Base-by-base conservation (phyloP, 2,329 filamentous ascomycete species). In the Teratosphaeria nubilosa region DNA sequence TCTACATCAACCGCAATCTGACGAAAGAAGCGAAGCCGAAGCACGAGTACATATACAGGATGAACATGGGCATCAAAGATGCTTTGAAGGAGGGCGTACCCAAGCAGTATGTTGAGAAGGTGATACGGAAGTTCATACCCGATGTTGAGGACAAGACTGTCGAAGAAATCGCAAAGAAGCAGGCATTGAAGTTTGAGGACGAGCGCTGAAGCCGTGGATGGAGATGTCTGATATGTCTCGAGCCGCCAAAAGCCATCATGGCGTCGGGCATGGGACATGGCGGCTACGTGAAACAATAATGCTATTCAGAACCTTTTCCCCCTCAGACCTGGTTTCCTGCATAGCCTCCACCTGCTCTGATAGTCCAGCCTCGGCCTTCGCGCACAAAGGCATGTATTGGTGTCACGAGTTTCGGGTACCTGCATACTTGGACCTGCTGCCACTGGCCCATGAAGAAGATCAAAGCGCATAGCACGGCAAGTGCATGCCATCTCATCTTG, bases 11-110 rank as follows among this genome's bases (percentile, higher is more conserved):
- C 65, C 71, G 72, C 51, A 60, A 75, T 51, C 63, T 76, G 24
- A 68, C 72, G 0, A 63, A 57, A 22, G 74, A 75, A 25, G 73
- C 71, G n/a, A 59, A 51, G 51, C 80, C 83, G 2, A 72, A 73
- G 64, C 65, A 75, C 2, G 85, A 87, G 73, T 88, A 87, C 65
- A 71, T 87, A 7, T 75, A 71, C 51, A 71, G 85, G 30, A 86
- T 88, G 82, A 86, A 87, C 68, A 71, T 70, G 62, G 85, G 82
- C 1, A 82, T 88, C 30, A 63, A 72, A 32, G 85, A 88, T 72
- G 84, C 82, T 27, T 60, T 81, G 16, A 66, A 66, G 60, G 72
- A 77, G 62, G 82, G 81, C 0, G 69, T 88, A 66, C 81, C 83
- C 32, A 60, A 69, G 64, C 65, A 59, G 45, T 88, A 86, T 71